These are phyloP conservation scores for Aspergillus felis DNA, from an alignment of 2,329 filamentous ascomycete genomes.

Conservation along the genomic window DNA sequence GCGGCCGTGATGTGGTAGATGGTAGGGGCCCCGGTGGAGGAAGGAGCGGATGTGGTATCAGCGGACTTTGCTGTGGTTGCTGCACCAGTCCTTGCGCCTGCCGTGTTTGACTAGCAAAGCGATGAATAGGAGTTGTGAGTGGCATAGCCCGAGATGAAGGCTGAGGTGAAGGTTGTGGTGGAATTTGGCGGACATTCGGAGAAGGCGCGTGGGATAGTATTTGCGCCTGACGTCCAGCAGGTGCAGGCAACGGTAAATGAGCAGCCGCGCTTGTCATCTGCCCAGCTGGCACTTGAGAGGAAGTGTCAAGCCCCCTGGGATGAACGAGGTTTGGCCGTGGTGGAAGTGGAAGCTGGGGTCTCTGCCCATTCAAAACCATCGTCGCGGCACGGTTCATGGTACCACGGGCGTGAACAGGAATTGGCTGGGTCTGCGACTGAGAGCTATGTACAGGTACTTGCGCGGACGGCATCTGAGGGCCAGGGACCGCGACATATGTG, in stretches of 20 bases:
- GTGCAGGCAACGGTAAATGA: neutral
- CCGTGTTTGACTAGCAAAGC: neutral
- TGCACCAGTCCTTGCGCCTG: neutral
- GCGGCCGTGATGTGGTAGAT: constrained; percentile 39
- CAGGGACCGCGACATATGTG: neutral
- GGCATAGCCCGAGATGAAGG: neutral
- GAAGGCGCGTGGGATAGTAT: neutral
- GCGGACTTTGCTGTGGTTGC: neutral
- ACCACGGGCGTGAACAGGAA: neutral
- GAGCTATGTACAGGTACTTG: neutral
- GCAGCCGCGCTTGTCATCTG: neutral
- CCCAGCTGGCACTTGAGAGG: neutral
- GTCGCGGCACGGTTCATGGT: neutral
- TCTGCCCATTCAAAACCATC: neutral
- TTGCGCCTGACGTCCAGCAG: neutral
- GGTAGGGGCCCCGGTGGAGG: constrained; percentile 32
- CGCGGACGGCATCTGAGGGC: neutral
- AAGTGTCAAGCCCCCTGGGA: neutral
- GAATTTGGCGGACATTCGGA: neutral
- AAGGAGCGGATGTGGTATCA: constrained; percentile 23
- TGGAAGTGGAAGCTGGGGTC: neutral
- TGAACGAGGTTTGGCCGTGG: neutral
- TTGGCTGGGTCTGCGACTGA: neutral
- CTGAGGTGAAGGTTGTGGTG: neutral
- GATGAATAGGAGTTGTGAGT: neutral